These are phyloP conservation scores for Setaria viridis DNA, from an alignment of 202 grass and related monocot species.

Conservation along the genomic window DNA sequence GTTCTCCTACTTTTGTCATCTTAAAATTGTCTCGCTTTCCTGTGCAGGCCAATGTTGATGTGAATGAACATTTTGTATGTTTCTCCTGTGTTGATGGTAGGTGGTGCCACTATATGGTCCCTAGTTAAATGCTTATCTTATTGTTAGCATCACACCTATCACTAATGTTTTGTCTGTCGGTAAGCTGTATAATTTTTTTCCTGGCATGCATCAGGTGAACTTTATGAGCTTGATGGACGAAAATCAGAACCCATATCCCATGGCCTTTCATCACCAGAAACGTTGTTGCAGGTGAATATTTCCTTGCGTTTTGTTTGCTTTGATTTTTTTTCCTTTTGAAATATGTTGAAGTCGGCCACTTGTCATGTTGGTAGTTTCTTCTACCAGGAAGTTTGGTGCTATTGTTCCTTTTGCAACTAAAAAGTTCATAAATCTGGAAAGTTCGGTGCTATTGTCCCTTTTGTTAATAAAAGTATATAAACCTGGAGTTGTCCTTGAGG, in stretches of 20 bases:
- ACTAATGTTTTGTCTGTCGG: neutral
- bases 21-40: conserved; percentile 36
- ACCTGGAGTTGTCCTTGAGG: neutral
- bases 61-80: conserved; percentile 92
- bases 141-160: neutral
- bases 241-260: conserved; percentile 74
- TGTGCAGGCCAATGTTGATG: conserved; percentile 74
- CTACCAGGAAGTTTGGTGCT: conserved; percentile 22
- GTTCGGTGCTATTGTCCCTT: neutral
- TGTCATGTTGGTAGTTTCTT: conserved; percentile 9
- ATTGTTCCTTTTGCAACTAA: neutral
- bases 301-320: conserved; percentile 12
- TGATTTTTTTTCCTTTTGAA: conserved; percentile 3
- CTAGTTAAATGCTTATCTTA: conserved; percentile 18
- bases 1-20: conserved; percentile 23
- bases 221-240: conserved; percentile 93
- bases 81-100: conserved; percentile 97
- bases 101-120: neutral
- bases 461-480: conserved; percentile 21
- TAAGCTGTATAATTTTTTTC: neutral
- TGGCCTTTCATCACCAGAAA: conserved; percentile 83
- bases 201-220: conserved; percentile 63
- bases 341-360: conserved; percentile 7
- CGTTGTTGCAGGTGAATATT: conserved; percentile 75
- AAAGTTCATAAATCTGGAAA: conserved; percentile 2